These are phyloP conservation scores for Cutaneotrichosporon sp. DNA, from an alignment of 1,284 basidiomycete genomes.

Conservation along the genomic window DNA sequence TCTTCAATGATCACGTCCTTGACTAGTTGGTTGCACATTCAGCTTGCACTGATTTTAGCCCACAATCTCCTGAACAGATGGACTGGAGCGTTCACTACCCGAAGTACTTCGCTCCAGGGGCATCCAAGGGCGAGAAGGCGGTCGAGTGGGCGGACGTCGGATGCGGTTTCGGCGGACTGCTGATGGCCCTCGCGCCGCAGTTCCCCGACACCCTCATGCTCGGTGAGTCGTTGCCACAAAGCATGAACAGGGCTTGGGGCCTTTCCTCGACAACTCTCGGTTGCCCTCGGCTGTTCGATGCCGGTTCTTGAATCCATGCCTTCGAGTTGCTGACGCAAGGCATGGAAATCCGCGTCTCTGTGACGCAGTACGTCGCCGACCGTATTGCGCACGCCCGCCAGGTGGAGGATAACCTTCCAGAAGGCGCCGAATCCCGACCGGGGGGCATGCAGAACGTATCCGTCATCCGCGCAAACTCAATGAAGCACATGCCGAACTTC, in stretches of 20 bases:
- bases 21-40: slow-evolving; percentile 57
- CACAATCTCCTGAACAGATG: slow-evolving; percentile 68
- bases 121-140: slow-evolving; percentile 31
- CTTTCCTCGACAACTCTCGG: no score
- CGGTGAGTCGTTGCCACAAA: slow-evolving; percentile 64
- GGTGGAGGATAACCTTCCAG: slow-evolving; percentile 51
- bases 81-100: slow-evolving; percentile 88
- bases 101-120: slow-evolving; percentile 53
- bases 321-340: slow-evolving; percentile 53
- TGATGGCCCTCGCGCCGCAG: slow-evolving; percentile 82
- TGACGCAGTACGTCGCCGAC: slow-evolving; percentile 93
- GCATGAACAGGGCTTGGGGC: no score
- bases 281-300: no score
- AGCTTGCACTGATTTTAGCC: slow-evolving; percentile 48
- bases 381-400: slow-evolving; percentile 80
- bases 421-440: slow-evolving; percentile 33
- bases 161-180: slow-evolving; percentile 93
- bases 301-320: no score
- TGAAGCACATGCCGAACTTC: slow-evolving; percentile 99
- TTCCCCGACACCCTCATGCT: slow-evolving; percentile 92
- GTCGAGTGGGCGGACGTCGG: slow-evolving; percentile 97
- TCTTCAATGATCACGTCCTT: slow-evolving; percentile 91
- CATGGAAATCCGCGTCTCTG: slow-evolving; percentile 94
- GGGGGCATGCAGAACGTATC: slow-evolving; percentile 83
- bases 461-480: slow-evolving; percentile 90